These are phyloP conservation scores for Cyclotella cryptica DNA, from an alignment of 108 stramenopile species.

Conservation along the genomic window DNA sequence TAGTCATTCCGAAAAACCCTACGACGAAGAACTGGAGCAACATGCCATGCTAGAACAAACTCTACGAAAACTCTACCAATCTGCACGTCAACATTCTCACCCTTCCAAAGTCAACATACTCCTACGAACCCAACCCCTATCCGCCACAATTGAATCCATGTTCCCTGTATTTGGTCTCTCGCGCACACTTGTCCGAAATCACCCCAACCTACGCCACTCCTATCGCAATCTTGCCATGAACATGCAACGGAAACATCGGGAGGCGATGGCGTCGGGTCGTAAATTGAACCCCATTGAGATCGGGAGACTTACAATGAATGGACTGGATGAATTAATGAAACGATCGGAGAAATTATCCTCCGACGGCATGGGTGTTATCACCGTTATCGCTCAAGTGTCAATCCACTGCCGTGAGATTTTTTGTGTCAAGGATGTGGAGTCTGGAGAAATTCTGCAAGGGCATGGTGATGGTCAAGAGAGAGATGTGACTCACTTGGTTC, in stretches of 20 bases:
- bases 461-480: constrained; percentile 41
- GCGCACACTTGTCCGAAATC: constrained; percentile 32
- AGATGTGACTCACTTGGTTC: constrained; percentile 60
- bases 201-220: constrained; percentile 42
- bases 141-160: constrained; percentile 44
- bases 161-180: constrained; percentile 46
- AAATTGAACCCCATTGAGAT: constrained; percentile 24
- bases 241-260: constrained; percentile 32
- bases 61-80: constrained; percentile 39
- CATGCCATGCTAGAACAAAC: constrained; percentile 41
- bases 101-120: constrained; percentile 45
- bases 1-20: constrained; percentile 11
- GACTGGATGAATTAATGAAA: constrained; percentile 35
- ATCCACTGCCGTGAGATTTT: constrained; percentile 68
- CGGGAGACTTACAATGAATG: constrained; percentile 3
- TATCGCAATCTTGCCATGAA: constrained; percentile 37
- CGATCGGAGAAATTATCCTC: constrained; percentile 19
- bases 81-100: constrained; percentile 39
- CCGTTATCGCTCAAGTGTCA: constrained; percentile 60
- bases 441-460: constrained; percentile 62
- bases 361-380: constrained; percentile 43
- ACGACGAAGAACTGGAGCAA: constrained; percentile 26
- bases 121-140: constrained; percentile 33
- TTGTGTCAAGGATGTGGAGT: constrained; percentile 56
- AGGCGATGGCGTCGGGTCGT: constrained; percentile 15